phyloP scores from a whole-genome alignment of 1,284 basidiomycete species.

The Ustilago esculenta region DNA sequence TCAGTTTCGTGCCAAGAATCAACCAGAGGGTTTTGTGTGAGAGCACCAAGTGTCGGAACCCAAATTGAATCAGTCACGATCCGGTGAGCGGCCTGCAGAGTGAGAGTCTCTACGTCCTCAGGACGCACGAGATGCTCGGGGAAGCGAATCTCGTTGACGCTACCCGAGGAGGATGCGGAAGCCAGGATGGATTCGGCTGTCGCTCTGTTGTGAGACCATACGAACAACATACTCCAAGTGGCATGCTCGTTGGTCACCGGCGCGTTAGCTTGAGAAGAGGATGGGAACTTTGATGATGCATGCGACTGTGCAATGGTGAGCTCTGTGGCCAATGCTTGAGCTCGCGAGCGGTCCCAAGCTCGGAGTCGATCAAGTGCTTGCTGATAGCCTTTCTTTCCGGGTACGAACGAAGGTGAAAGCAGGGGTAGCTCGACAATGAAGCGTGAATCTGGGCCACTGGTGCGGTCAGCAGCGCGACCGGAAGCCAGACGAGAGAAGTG shows the following conservation, averaged over 20 bases:
- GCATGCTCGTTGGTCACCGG: conserved; percentile 28
- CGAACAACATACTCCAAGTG: conserved; percentile 49
- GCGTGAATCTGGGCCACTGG: conserved; percentile 51
- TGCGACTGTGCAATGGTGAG: conserved; percentile 23
- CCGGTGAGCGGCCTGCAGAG: neutral
- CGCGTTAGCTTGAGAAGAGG: neutral
- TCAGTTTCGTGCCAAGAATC: conserved; percentile 7
- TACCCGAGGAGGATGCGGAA: neutral
- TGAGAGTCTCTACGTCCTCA: conserved; percentile 7
- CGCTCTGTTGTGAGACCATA: conserved; percentile 27
- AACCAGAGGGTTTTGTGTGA: conserved; percentile 4
- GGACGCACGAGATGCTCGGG: conserved; percentile 30
- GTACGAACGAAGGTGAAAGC: conserved; percentile 56
- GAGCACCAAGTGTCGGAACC: conserved; percentile 27
- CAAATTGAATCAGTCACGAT: conserved; percentile 29
- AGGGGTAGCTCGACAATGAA: conserved; percentile 60
- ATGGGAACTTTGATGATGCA: conserved; percentile 18
- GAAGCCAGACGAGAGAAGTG: conserved; percentile 54
- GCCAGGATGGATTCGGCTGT: conserved; percentile 2
- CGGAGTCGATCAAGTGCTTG: conserved; percentile 47
- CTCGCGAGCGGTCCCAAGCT: conserved; percentile 51
- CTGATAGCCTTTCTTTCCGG: conserved; percentile 60
- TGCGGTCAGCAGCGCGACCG: conserved; percentile 60
- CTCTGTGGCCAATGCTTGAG: conserved; percentile 5
- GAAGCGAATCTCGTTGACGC: conserved; percentile 28